Evolutionary conservation across 2,329 filamentous ascomycete genomes (phyloP).

Genomic region (Cercospora sp.): DNA sequence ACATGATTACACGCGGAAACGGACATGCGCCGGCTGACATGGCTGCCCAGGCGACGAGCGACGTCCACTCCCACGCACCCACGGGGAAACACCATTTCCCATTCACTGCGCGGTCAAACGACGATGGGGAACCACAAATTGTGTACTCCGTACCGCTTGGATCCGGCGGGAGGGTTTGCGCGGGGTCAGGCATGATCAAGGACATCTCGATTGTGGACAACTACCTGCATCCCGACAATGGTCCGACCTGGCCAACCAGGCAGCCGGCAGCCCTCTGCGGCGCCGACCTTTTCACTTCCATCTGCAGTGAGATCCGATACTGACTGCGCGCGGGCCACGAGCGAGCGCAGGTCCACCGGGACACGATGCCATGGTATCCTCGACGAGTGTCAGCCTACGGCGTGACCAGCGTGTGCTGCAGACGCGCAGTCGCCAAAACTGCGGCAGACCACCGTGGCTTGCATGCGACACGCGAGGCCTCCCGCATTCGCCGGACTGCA

Average conservation of each 20-base stretch:
- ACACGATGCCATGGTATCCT: background rate
- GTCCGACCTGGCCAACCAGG: background rate
- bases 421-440: background rate
- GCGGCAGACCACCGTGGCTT: background rate
- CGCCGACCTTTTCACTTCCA: background rate
- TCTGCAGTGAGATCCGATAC: background rate
- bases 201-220: background rate
- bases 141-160: background rate
- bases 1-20: background rate
- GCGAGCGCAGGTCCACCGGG: background rate
- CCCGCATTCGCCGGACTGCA: background rate
- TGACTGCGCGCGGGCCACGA: background rate
- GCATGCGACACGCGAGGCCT: background rate
- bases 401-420: background rate
- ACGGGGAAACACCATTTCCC: background rate
- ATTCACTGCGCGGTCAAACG: background rate
- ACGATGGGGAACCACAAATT: background rate
- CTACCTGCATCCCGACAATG: background rate
- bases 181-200: conserved; percentile 3
- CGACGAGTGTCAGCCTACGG: background rate
- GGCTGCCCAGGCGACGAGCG: background rate
- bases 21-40: background rate
- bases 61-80: background rate
- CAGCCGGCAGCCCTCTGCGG: background rate
- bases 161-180: background rate